Evolutionary conservation across 2,329 filamentous ascomycete genomes (phyloP).

Genomic region (Sarocladiaceae sp.): DNA sequence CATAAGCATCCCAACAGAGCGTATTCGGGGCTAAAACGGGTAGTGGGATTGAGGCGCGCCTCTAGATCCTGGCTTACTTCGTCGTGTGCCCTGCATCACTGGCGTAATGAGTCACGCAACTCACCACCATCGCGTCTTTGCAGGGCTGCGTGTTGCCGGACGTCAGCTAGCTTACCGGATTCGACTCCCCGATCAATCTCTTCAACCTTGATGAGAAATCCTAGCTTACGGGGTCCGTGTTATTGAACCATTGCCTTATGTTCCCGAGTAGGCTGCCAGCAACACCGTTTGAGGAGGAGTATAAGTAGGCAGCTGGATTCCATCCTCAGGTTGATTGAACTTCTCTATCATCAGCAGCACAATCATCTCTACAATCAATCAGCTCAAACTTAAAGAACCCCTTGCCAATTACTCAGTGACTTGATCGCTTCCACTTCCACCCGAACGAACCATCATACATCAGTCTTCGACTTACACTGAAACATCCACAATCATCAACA

Average conservation of each 20-base stretch:
- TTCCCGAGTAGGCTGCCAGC: neutral
- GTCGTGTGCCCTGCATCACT: neutral
- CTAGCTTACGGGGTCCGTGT: neutral
- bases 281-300: neutral
- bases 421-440: constrained; percentile 1
- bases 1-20: neutral
- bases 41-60: too few species aligned
- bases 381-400: neutral
- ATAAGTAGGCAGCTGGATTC: constrained; percentile 3
- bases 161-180: neutral
- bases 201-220: neutral
- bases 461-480: neutral
- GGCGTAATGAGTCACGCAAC: constrained; percentile 9
- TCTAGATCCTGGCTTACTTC: too few species aligned
- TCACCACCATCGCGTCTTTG: neutral
- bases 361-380: neutral
- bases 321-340: neutral
- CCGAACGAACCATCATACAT: neutral
- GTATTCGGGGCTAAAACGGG: too few species aligned
- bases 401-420: neutral
- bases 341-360: neutral
- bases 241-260: neutral
- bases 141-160: constrained; percentile 2
- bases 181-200: neutral
- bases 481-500: neutral